phyloP scores from a whole-genome alignment of 148 eudicot genomes.

The Amaranthus cruentus region DNA sequence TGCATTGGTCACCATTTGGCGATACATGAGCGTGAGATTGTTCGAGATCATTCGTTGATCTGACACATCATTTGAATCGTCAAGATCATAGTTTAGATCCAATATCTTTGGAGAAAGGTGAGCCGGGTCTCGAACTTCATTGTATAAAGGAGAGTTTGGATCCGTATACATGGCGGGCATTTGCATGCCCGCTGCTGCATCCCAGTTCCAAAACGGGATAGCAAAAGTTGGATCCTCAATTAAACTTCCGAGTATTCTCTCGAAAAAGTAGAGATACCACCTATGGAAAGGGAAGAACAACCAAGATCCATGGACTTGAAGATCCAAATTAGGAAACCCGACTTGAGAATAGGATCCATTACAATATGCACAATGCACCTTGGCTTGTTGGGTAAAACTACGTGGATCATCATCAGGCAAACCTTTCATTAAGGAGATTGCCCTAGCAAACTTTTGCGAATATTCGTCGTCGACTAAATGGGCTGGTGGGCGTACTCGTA shows the following conservation, averaged over 20 bases:
- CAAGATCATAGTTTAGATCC: constrained; percentile 46
- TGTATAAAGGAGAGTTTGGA: constrained; percentile 39
- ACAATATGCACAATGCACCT: constrained; percentile 81
- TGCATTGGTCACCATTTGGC: constrained; percentile 10
- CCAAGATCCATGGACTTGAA: constrained; percentile 10
- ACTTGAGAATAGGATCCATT: constrained; percentile 56
- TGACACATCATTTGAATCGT: constrained; percentile 6
- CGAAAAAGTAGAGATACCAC: constrained; percentile 6
- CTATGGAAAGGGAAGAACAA: constrained; percentile 9
- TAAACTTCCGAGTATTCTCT: neutral
- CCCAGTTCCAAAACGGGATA: constrained; percentile 85
- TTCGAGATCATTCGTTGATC: too few species aligned
- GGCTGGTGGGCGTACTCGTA: neutral
- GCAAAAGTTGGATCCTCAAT: constrained; percentile 44
- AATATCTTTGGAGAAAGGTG: constrained; percentile 52
- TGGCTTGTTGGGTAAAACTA: constrained; percentile 66
- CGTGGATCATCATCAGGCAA: constrained; percentile 64
- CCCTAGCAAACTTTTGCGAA: constrained; percentile 43
- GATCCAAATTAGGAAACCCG: neutral
- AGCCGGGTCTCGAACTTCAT: constrained; percentile 34
- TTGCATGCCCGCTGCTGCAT: constrained; percentile 52
- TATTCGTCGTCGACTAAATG: neutral
- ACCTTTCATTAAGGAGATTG: constrained; percentile 57
- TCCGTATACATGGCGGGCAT: constrained; percentile 46
- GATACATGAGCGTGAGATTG: too few species aligned